Conservation (phyloP, 2,329 filamentous ascomycete genomes). For the Pseudocercospora vitis region DNA sequence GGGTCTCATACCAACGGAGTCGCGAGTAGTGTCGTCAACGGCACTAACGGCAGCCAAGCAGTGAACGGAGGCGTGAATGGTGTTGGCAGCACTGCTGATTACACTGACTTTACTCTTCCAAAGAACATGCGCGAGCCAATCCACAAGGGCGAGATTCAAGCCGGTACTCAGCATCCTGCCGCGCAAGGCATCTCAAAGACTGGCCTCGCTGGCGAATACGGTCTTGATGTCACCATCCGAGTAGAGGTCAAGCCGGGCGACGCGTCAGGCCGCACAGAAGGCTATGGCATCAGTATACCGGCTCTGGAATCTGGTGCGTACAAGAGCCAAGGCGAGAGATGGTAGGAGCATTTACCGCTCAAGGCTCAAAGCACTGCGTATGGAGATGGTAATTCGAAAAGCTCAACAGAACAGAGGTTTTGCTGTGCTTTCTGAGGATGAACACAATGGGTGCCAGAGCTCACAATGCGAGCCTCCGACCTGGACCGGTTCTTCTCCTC, state of each 20-base stretch:
- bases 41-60: slow-evolving; percentile 33
- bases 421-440: slow-evolving; percentile 1
- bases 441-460: too few relatives aligned
- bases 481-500: background rate
- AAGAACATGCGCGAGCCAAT: slow-evolving; percentile 68
- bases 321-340: slow-evolving; percentile 30
- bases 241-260: slow-evolving; percentile 51
- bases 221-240: slow-evolving; percentile 50
- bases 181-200: slow-evolving; percentile 51
- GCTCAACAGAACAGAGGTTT: background rate
- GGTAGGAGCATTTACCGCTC: slow-evolving; percentile 26
- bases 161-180: slow-evolving; percentile 76
- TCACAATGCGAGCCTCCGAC: slow-evolving; percentile 1
- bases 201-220: slow-evolving; percentile 46
- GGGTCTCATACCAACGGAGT: slow-evolving; percentile 31
- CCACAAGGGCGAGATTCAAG: slow-evolving; percentile 72
- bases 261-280: slow-evolving; percentile 47
- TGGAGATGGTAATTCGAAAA: background rate
- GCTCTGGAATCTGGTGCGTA: slow-evolving; percentile 39
- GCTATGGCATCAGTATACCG: slow-evolving; percentile 53
- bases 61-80: slow-evolving; percentile 25
- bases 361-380: background rate
- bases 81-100: slow-evolving; percentile 17
- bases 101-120: slow-evolving; percentile 45
- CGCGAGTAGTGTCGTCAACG: slow-evolving; percentile 20